These are phyloP conservation scores for Dichotomocladium elegans DNA, from an alignment of 371 early-diverging fungal genomes.

Conservation along the genomic window DNA sequence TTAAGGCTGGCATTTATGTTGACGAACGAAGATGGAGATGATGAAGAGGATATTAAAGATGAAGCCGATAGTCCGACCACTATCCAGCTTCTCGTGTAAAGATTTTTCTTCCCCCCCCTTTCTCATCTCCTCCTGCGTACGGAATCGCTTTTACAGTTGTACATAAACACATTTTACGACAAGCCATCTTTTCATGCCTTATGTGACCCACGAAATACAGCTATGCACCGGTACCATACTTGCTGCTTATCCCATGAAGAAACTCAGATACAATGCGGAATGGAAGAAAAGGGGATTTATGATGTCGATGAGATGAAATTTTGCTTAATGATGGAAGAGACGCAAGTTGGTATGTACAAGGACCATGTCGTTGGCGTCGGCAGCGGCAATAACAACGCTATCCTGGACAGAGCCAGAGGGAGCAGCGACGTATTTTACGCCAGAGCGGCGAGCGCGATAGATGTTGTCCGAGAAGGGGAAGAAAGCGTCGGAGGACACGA, in stretches of 20 bases:
- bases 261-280: background rate
- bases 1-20: conserved; percentile 4
- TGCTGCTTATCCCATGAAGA: background rate
- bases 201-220: background rate
- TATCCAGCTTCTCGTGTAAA: no score
- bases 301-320: no score
- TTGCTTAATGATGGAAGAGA: conserved; percentile 95
- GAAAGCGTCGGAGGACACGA: conserved; percentile 93
- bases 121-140: no score
- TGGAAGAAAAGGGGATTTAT: background rate
- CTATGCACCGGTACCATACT: background rate
- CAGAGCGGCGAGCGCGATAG: conserved; percentile 81
- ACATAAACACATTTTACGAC: no score
- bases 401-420: conserved; percentile 92
- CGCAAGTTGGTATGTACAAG: conserved; percentile 81
- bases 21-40: background rate
- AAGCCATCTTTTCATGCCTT: no score
- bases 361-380: conserved; percentile 81
- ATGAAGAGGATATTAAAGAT: conserved; percentile 7
- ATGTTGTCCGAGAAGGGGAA: conserved; percentile 98
- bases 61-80: no score
- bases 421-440: conserved; percentile 87
- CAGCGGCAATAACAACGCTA: conserved; percentile 75
- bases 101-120: no score
- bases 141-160: no score